A percentile compares a stretch with the other conserved stretches of the same genome.
Conservation (phyloP, 176 grass and related monocot species). For the Zoysia japonica region DNA sequence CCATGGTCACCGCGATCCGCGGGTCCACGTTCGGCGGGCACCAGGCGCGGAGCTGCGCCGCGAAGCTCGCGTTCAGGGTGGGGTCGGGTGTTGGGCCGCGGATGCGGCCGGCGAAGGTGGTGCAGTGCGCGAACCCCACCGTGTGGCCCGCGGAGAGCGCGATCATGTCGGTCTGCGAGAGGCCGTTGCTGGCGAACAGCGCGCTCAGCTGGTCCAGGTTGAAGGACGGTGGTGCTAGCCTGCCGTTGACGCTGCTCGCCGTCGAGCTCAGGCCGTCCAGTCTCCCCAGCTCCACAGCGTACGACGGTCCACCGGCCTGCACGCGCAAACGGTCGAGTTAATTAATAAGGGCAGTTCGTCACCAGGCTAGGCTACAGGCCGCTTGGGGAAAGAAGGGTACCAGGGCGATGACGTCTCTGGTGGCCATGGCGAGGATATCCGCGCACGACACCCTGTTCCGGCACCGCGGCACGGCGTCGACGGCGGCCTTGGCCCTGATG, state of each 20-base stretch:
- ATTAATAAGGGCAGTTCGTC: too few species aligned
- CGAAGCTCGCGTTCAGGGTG: slow-evolving; percentile 48
- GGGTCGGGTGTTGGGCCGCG: slow-evolving; percentile 27
- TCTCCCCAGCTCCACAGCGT: too few species aligned
- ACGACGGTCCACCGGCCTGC: too few species aligned
- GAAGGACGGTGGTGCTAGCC: too few species aligned
- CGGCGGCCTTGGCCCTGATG: slow-evolving; percentile 51
- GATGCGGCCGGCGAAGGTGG: slow-evolving; percentile 47
- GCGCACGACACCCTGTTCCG: slow-evolving; percentile 62
- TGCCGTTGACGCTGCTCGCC: too few species aligned
- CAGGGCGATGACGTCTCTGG: slow-evolving; percentile 58
- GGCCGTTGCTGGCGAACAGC: too few species aligned
- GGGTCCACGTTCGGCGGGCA: slow-evolving; percentile 65
- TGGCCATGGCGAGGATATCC: slow-evolving; percentile 65
- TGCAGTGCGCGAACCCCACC: slow-evolving; percentile 72
- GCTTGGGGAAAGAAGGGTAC: not conserved
- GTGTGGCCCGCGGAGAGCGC: slow-evolving; percentile 48
- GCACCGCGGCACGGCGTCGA: slow-evolving; percentile 64
- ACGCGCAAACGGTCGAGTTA: too few species aligned
- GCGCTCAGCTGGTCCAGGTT: too few species aligned
- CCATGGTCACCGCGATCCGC: slow-evolving; percentile 54
- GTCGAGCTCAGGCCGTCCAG: too few species aligned
- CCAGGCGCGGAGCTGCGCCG: slow-evolving; percentile 40
- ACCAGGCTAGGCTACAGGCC: too few species aligned
- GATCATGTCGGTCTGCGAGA: too few species aligned